These are phyloP conservation scores for Kitagawia praeruptora DNA, from an alignment of 129 eudicot species.

Conservation along the genomic window DNA sequence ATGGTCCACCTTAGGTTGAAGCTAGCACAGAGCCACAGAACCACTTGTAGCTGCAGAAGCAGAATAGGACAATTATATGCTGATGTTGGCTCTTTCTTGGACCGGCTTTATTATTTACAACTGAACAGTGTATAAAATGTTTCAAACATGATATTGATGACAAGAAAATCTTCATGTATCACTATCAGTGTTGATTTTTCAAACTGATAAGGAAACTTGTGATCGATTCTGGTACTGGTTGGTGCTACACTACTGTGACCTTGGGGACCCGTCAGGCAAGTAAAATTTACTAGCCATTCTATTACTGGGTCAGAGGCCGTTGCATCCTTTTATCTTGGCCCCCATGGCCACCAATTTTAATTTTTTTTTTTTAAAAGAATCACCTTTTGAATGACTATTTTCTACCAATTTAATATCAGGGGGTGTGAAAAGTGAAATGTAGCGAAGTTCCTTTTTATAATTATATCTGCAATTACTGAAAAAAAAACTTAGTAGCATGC, in stretches of 20 bases:
- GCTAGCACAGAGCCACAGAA: background rate
- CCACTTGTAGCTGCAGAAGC: background rate
- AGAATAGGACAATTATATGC: slow-evolving; percentile 4
- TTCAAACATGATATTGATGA: background rate
- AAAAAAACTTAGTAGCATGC: background rate
- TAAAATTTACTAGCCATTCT: background rate
- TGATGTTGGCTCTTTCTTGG: slow-evolving; percentile 2
- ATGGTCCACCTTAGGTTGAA: background rate
- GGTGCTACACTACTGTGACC: background rate
- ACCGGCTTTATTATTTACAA: background rate
- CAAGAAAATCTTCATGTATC: slow-evolving; percentile 5
- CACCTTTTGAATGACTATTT: background rate
- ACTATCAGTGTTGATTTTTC: background rate
- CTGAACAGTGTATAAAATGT: background rate
- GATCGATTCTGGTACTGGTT: background rate
- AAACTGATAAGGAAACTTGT: slow-evolving; percentile 6
- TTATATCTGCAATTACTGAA: background rate
- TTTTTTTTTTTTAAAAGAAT: background rate
- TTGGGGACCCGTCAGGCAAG: slow-evolving; percentile 2
- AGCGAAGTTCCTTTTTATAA: too few species aligned
- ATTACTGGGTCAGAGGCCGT: slow-evolving; percentile 1
- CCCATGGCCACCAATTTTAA: background rate
- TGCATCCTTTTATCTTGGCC: background rate
- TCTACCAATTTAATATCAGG: background rate
- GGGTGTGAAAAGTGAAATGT: too few species aligned